A percentile compares a stretch with the other conserved stretches of the same genome.
Conservation (phyloP, 2,329 filamentous ascomycete species). For the Blastomyces percursus region DNA sequence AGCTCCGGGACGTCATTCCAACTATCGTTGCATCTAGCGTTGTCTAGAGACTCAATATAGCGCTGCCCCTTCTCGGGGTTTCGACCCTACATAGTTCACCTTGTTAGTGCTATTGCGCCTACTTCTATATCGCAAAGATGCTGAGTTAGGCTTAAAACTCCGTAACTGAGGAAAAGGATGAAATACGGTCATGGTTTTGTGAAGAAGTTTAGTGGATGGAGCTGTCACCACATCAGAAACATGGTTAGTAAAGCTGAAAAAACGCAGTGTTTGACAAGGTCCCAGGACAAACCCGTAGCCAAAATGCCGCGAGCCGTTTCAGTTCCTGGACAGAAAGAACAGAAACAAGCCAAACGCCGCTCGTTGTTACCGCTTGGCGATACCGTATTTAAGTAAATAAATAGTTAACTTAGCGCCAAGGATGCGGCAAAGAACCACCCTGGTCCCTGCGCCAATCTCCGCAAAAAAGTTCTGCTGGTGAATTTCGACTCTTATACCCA, state of each 20-base stretch:
- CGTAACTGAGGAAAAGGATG: not conserved
- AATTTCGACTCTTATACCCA: not conserved
- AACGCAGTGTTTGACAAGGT: not conserved
- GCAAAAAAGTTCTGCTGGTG: constrained; percentile 2
- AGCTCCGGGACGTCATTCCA: constrained; percentile 83
- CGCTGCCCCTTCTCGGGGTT: constrained; percentile 61
- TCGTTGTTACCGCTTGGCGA: too few species aligned
- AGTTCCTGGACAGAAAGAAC: not conserved
- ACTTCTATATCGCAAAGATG: not conserved
- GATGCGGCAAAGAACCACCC: not conserved
- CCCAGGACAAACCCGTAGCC: not conserved
- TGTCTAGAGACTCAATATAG: constrained; percentile 74
- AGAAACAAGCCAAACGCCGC: not conserved
- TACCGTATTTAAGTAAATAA: too few species aligned
- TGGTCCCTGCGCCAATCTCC: not conserved
- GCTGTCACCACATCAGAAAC: not conserved
- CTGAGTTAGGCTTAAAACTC: not conserved
- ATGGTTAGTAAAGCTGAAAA: not conserved
- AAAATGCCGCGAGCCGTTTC: not conserved
- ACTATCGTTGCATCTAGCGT: constrained; percentile 73
- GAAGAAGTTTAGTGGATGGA: not conserved
- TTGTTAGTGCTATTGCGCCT: not conserved
- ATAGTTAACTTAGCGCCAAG: not conserved
- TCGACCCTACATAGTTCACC: constrained; percentile 3
- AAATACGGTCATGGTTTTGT: constrained; percentile 19